These are phyloP conservation scores for Cercospora janseana DNA, from an alignment of 2,329 filamentous ascomycete species.

Conservation along the genomic window DNA sequence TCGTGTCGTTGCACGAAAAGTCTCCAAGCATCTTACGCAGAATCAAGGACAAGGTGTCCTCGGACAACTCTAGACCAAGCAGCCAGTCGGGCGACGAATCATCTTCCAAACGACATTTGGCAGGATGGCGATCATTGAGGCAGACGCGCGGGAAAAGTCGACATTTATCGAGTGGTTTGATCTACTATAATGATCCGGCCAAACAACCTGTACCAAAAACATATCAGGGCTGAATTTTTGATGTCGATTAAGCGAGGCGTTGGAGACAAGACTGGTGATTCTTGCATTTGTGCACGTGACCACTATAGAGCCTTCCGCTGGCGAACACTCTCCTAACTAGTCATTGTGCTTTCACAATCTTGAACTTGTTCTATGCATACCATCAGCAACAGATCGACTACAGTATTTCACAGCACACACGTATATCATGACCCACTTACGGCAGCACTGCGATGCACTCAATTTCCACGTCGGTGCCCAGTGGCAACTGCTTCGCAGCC, in stretches of 20 bases:
- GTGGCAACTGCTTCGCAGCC: slow-evolving; percentile 51
- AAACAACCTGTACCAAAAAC: slow-evolving; percentile 10
- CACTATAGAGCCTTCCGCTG: not conserved
- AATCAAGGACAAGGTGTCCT: slow-evolving; percentile 16
- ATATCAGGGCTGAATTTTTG: slow-evolving; percentile 11
- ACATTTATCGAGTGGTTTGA: slow-evolving; percentile 29
- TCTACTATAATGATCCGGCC: slow-evolving; percentile 27
- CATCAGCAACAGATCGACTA: slow-evolving; percentile 7
- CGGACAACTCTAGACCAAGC: slow-evolving; percentile 2
- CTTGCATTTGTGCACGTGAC: not conserved
- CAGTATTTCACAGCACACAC: not conserved
- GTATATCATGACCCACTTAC: slow-evolving; percentile 25
- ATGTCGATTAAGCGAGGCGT: slow-evolving; percentile 9
- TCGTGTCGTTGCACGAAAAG: slow-evolving; percentile 6
- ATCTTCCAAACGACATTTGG: slow-evolving; percentile 6
- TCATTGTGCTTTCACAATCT: slow-evolving; percentile 11
- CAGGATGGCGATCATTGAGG: no score
- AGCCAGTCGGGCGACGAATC: slow-evolving; percentile 7
- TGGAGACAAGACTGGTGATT: not conserved
- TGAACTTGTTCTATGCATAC: slow-evolving; percentile 2
- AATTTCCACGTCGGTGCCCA: slow-evolving; percentile 54
- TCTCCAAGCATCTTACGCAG: slow-evolving; percentile 17
- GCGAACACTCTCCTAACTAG: no score
- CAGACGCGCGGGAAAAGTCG: slow-evolving; percentile 19
- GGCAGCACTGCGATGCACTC: slow-evolving; percentile 48